Conservation (phyloP, 1,284 basidiomycete genomes). For the Cutaneotrichosporon sp. region DNA sequence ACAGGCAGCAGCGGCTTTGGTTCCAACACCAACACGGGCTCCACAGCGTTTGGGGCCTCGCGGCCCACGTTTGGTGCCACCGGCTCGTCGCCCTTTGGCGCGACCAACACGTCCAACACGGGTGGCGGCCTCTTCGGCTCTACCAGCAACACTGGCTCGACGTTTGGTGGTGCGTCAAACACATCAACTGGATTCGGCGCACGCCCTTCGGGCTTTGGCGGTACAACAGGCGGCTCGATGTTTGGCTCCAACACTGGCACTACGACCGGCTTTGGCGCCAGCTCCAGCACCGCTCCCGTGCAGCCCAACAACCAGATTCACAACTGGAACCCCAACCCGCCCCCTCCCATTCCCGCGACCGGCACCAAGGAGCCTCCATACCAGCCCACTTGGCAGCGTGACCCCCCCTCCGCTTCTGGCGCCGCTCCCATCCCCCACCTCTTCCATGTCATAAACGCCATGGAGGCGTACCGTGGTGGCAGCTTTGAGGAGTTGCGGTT, state of each 20-base stretch:
- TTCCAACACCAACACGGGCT: constrained; percentile 9
- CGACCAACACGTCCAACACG: constrained; percentile 50
- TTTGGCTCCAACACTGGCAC: constrained; percentile 21
- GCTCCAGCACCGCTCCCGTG: background rate
- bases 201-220: constrained; percentile 23
- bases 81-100: constrained; percentile 42
- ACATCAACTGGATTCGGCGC: constrained; percentile 26
- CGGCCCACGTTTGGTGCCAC: constrained; percentile 38
- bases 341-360: constrained; percentile 30
- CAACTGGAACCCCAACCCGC: constrained; percentile 23
- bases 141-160: constrained; percentile 9
- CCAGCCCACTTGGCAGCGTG: constrained; percentile 43
- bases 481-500: constrained; percentile 49
- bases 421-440: constrained; percentile 29
- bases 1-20: constrained; percentile 12
- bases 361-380: constrained; percentile 39
- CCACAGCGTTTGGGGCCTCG: constrained; percentile 28
- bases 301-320: constrained; percentile 24
- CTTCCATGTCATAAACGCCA: constrained; percentile 44
- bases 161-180: constrained; percentile 23
- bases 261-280: constrained; percentile 19
- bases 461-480: constrained; percentile 38
- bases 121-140: constrained; percentile 48
- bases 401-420: constrained; percentile 18
- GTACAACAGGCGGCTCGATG: constrained; percentile 4